Evolutionary conservation across 2,329 filamentous ascomycete species (phyloP).

Genomic region (Epichloe amarillans): DNA sequence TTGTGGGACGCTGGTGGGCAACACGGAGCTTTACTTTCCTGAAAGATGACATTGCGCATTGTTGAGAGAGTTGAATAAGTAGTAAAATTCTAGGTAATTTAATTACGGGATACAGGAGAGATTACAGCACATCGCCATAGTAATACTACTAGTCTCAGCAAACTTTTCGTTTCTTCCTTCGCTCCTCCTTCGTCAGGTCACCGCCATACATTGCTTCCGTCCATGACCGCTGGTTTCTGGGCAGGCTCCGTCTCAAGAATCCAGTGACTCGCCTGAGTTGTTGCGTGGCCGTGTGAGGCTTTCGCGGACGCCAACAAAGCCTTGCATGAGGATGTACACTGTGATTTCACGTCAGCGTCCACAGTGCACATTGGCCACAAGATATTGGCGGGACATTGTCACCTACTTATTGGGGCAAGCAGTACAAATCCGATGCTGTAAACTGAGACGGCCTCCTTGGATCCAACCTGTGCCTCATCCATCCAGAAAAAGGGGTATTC

Average conservation of each 20-base stretch:
- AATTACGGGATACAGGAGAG: not conserved
- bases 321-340: constrained; percentile 37
- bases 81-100: constrained; percentile 8
- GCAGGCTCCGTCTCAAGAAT: not conserved
- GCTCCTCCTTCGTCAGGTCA: not conserved
- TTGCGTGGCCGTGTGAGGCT: constrained; percentile 17
- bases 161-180: not conserved
- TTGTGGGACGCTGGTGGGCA: not conserved
- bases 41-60: not conserved
- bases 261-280: constrained; percentile 11
- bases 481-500: constrained; percentile 38
- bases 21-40: not conserved
- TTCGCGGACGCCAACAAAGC: constrained; percentile 36
- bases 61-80: not conserved
- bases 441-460: constrained; percentile 28
- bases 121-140: not conserved
- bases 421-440: constrained; percentile 32
- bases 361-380: not conserved
- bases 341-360: constrained; percentile 8
- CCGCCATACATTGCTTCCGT: no score
- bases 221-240: no score
- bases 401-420: constrained; percentile 32
- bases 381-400: not conserved
- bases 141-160: not conserved
- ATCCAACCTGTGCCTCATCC: constrained; percentile 29